Percentiles rank a stretch among this genome's conserved stretches.
Conservation (phyloP, 2,329 filamentous ascomycete genomes). For the Hysterium pulicare region DNA sequence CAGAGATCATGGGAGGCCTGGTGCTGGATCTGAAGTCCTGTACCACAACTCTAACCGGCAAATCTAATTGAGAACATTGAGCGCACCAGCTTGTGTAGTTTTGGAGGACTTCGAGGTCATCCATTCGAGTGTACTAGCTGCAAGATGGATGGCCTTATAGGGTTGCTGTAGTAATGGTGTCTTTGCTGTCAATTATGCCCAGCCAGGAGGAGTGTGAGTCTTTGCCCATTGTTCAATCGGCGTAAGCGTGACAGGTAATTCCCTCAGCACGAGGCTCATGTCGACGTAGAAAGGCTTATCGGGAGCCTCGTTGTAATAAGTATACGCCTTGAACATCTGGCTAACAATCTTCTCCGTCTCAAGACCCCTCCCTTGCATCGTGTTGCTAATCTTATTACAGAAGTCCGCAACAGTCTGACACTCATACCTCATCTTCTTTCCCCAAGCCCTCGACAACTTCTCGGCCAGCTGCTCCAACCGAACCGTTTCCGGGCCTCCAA, state of each 20-base stretch:
- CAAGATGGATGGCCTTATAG: too few relatives aligned
- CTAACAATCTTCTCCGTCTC: conserved; percentile 33
- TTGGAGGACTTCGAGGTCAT: too few relatives aligned
- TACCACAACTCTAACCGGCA: too few relatives aligned
- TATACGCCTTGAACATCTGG: conserved; percentile 43
- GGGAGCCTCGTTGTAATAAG: conserved; percentile 39
- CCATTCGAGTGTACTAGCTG: too few relatives aligned
- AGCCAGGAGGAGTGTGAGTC: conserved; percentile 7
- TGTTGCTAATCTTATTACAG: conserved; percentile 24
- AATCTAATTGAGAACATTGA: too few relatives aligned
- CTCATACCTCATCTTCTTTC: conserved; percentile 26
- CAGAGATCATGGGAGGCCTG: too few relatives aligned
- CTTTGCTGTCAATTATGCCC: too few relatives aligned
- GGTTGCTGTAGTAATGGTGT: too few relatives aligned
- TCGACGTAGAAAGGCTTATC: conserved; percentile 39
- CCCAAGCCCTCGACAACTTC: conserved; percentile 34
- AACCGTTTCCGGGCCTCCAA: conserved; percentile 38
- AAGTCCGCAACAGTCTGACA: conserved; percentile 34
- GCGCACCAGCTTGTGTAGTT: too few relatives aligned
- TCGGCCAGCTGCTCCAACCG: conserved; percentile 28
- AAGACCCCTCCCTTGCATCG: conserved; percentile 35
- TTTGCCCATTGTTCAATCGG: conserved; percentile 38
- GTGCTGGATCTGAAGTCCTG: too few relatives aligned
- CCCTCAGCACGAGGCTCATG: conserved; percentile 33
- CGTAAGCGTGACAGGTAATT: conserved; percentile 30